A percentile compares a stretch with the other conserved stretches of the same genome.
These are phyloP conservation scores for Zygnema circumcarinatum DNA, from an alignment of 139 green algal species.

Conservation along the genomic window DNA sequence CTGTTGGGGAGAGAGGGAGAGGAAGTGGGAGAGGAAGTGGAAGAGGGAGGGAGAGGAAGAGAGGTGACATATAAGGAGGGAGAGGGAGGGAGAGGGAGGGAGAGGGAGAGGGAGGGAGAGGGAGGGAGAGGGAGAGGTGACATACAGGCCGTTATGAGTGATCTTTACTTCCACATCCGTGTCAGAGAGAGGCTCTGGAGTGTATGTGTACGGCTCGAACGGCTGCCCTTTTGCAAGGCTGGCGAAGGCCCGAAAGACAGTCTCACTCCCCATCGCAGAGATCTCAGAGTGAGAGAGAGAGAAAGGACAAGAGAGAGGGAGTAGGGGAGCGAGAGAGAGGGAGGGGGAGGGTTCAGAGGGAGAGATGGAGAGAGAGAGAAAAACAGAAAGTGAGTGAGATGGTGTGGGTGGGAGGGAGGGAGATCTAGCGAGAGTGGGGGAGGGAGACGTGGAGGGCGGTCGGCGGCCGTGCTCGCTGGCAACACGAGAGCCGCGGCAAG, in stretches of 20 bases:
- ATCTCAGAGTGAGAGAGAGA: no score
- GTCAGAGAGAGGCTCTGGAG: not conserved
- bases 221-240: not conserved
- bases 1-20: not conserved
- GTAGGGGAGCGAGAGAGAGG: no score
- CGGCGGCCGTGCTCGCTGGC: no score
- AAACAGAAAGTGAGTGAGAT: no score
- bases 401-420: no score
- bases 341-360: no score
- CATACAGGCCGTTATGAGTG: conserved; percentile 32
- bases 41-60: not conserved
- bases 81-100: not conserved
- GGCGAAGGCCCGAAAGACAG: conserved; percentile 7
- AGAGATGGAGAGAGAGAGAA: no score
- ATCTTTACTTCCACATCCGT: conserved; percentile 13
- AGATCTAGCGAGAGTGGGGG: no score
- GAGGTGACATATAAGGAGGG: not conserved
- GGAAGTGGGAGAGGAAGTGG: not conserved
- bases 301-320: no score
- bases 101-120: not conserved
- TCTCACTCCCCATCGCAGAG: no score
- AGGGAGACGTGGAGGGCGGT: no score
- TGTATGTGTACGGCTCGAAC: conserved; percentile 10
- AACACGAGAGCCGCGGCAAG: no score
- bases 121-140: not conserved